Evolutionary conservation across 2,329 filamentous ascomycete genomes (phyloP), one percentile per base, ranked within the genome.

Genomic region (Didymella segeticola): DNA sequence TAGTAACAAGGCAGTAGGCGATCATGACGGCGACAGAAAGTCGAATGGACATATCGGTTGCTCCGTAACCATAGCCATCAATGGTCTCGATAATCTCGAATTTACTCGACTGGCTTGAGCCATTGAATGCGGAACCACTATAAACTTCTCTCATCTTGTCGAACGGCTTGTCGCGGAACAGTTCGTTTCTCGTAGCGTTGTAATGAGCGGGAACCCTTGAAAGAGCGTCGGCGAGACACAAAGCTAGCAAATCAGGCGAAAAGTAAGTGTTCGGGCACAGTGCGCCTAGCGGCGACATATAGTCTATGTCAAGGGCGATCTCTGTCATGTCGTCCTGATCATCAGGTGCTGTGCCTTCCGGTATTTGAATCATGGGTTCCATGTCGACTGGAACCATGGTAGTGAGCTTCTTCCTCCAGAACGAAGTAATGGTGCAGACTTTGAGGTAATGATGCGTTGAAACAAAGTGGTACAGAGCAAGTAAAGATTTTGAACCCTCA

Each of bases 11-110:
- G 14, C 37, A 41, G 37, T 41, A 41, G n/a, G n/a, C 73, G 55
- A 50, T 80, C 77, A 47, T 72, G 14, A n/a, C 37, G 25, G 31
- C 31, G 31, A 17, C 4, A 7, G 31, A 34, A 14, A 34, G 12
- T 2, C 10, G 12, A n/a, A n/a, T 4, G 12, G 5, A 10, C n/a
- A n/a, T 17, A 2, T 34, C 12, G n/a, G 6, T 34, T 6, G 6
- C 15, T 7, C 31, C 31, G 14, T 34, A 34, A 17, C 31, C 31
- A 17, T 15, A 17, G 10, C 31, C 31, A 14, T 34, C 12, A 34
- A 34, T 10, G 10, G 5, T 4, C n/a, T n/a, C 31, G n/a, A 15
- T 15, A 9, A 34, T 17, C 31, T 15, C 5, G 14, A 34, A 34
- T n/a, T n/a, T n/a, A n/a, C n/a, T n/a, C n/a, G n/a, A n/a, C n/a